These are phyloP conservation scores for Amanita rimosa DNA, from an alignment of 768 basidiomycete genomes.

Conservation along the genomic window DNA sequence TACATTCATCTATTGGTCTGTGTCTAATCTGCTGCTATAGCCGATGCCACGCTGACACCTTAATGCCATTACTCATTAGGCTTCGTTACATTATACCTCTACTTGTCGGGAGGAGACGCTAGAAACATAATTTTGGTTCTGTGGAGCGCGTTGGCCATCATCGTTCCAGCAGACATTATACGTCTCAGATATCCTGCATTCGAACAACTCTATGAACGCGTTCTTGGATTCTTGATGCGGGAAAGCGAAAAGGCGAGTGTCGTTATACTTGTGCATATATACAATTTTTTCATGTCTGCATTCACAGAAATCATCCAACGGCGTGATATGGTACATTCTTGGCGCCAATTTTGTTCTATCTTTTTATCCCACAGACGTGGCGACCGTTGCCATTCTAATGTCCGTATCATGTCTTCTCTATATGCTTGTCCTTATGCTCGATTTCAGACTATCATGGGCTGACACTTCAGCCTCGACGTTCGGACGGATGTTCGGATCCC, in stretches of 20 bases:
- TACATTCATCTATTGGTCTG: constrained; percentile 86
- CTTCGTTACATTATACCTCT: constrained; percentile 32
- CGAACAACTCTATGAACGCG: constrained; percentile 57
- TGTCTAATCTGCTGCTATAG: constrained; percentile 1
- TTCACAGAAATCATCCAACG: constrained; percentile 58
- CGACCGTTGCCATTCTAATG: constrained; percentile 86
- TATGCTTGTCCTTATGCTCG: constrained; percentile 1
- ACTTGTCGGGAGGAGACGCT: constrained; percentile 44
- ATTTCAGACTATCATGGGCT: constrained; percentile 79
- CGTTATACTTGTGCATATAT: background rate
- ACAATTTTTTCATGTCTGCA: background rate
- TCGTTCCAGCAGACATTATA: constrained; percentile 66
- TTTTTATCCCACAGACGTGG: constrained; percentile 76
- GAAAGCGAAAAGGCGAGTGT: constrained; percentile 66
- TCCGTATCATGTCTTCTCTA: constrained; percentile 24
- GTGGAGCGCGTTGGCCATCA: constrained; percentile 51
- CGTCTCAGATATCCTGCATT: constrained; percentile 58
- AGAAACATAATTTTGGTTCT: constrained; percentile 52
- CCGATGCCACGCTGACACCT: background rate
- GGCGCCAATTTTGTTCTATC: constrained; percentile 72
- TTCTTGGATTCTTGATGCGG: constrained; percentile 79
- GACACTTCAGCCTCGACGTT: constrained; percentile 91
- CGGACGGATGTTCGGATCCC: constrained; percentile 73
- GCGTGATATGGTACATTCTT: constrained; percentile 85
- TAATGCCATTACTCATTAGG: constrained; percentile 16